Base-by-base conservation (phyloP, 805 yeast genomes). In the Kodamaea laetipori region DNA sequence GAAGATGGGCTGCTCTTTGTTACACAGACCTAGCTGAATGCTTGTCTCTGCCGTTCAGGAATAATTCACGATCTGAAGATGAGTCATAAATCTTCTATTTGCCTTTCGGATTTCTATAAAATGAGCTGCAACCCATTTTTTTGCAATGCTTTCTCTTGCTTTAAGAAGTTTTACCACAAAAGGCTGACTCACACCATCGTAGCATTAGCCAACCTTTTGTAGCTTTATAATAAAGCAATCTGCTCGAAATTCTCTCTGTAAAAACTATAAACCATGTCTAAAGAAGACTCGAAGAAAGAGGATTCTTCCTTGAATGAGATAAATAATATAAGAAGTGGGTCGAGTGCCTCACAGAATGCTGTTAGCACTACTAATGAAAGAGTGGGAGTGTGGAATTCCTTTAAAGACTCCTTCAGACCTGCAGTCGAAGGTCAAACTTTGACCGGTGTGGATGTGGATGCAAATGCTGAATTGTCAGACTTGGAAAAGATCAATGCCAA, bases 331-430 rank as follows among this genome's bases (percentile, higher is more conserved):
- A 43, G 48, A 32, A 49, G 52, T 41, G 44, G 43, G 4, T 41
- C 57, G 6, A 44, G 52, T n/a, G 40, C 47, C 21, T 51, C 56
- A 44, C 54, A 41, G 26, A 45, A 44, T 12, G 31, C 15, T 12
- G 31, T 9, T 8, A 25, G 6, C 19, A 3, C 39, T 16, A 10
- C 26, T 4, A 3, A 7, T 9, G 30, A 12, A 34, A 37, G 12
- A 17, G 25, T 17, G 9, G 57, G 58, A 4, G 9, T 50, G 7
- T 60, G 64, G 64, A 34, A 32, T 1, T 53, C 61, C 7, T 57
- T 66, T 51, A 57, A 52, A 39, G 65, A 66, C 43, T 66, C 71
- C 2, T 66, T 66, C 54, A 65, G 61, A 39, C 69, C 66, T 3
- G 71, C 71, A 6, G 46, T 54, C 23, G 51, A 50, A n/a, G 41